Evolutionary conservation across 108 stramenopile genomes (phyloP).

Genomic region (Chaetoceros tenuissimus): DNA sequence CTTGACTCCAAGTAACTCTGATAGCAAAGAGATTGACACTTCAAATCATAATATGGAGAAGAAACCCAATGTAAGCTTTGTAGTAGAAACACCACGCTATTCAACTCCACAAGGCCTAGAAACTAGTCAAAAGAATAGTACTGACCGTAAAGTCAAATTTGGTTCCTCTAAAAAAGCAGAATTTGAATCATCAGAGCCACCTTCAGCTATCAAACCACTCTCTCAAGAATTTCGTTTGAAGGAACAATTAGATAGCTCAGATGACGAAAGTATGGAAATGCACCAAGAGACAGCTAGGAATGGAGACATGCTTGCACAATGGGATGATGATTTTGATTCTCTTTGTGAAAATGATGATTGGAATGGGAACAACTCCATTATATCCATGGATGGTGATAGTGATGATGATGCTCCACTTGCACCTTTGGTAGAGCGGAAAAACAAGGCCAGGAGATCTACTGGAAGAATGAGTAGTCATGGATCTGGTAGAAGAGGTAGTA

Average conservation of each 20-base stretch:
- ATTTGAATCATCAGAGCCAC: neutral
- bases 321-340: neutral
- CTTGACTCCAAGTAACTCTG: neutral
- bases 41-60: neutral
- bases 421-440: neutral
- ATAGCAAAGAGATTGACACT: neutral
- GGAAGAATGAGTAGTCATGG: too few relatives aligned
- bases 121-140: neutral
- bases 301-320: neutral
- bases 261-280: neutral
- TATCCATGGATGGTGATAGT: neutral
- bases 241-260: neutral
- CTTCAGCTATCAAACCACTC: neutral
- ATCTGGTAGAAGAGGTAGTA: too few relatives aligned
- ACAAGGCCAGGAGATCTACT: neutral
- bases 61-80: too few relatives aligned
- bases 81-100: neutral
- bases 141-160: neutral
- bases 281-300: neutral
- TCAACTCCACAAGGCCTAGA: neutral
- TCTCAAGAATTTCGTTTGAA: neutral
- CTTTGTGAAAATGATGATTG: neutral
- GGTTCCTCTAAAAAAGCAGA: neutral
- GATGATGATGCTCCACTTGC: neutral
- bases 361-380: neutral